Conservation (phyloP, 306 rosid genomes). For the Vicia sativa region DNA sequence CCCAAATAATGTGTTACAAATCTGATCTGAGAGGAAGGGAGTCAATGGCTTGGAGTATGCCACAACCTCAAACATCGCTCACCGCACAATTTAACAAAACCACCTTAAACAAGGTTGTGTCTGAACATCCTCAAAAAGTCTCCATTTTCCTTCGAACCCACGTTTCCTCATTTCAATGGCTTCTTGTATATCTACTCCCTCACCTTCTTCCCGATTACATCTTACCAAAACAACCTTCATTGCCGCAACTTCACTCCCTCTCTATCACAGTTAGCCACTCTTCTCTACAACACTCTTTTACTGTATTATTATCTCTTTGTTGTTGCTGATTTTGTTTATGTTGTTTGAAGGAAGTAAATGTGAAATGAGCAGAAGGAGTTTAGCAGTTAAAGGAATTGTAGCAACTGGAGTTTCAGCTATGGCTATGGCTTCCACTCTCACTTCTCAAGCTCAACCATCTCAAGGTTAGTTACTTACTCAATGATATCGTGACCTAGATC, state of each 20-base stretch:
- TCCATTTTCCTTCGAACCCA: neutral
- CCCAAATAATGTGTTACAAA: neutral
- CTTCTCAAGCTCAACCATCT: slow-evolving; percentile 48
- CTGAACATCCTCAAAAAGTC: slow-evolving; percentile 4
- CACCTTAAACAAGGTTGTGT: neutral
- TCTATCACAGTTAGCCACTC: slow-evolving; percentile 52
- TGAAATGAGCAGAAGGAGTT: slow-evolving; percentile 64
- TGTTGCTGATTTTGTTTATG: slow-evolving; percentile 21
- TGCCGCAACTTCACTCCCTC: slow-evolving; percentile 45
- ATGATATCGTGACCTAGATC: neutral
- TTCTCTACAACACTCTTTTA: neutral
- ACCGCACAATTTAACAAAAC: slow-evolving; percentile 45
- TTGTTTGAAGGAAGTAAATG: slow-evolving; percentile 76
- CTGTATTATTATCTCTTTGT: neutral
- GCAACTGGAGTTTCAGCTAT: slow-evolving; percentile 71
- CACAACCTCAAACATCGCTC: slow-evolving; percentile 47
- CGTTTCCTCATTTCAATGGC: slow-evolving; percentile 43
- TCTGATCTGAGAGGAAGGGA: neutral
- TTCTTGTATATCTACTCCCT: slow-evolving; percentile 52
- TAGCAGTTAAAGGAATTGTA: slow-evolving; percentile 68
- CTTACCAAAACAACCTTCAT: slow-evolving; percentile 45
- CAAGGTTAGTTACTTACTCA: slow-evolving; percentile 49
- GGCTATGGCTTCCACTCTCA: slow-evolving; percentile 54
- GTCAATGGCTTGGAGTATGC: slow-evolving; percentile 50
- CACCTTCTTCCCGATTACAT: slow-evolving; percentile 52